Base-by-base conservation (phyloP, 1,284 basidiomycete genomes). In the Heterobasidion annosum region DNA sequence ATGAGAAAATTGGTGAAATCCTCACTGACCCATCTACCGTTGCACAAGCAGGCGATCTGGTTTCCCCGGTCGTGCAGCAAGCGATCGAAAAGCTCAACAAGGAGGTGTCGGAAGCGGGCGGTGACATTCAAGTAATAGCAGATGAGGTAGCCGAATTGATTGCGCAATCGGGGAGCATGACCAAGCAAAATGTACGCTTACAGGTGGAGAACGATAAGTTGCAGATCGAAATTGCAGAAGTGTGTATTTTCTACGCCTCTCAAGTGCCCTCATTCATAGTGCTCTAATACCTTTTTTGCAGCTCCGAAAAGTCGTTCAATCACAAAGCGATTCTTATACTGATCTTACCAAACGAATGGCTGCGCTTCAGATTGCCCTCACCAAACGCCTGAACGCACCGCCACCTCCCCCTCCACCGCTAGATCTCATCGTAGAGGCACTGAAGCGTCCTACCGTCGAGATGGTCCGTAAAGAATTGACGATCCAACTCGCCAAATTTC, bases 391-490 rank as follows among this genome's bases (percentile, higher is more conserved):
- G 77, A 7, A 57, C 78, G 2, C 64, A 67, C 34, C 66, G 42
- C 54, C 62, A 13, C 43, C 57, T 10, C 59, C 65, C 5, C 61
- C 68, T 18, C 67, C 73, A 1, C 66, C 75, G 4, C 57, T 67
- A 0, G 73, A 76, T n/a, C 68, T 73, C 51, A 65, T 82, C 53
- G 52, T 77, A 8, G 61, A 70, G 32, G 60, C 68, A 12, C 64
- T 82, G 50, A 64, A 71, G 25, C 71, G 71, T 18, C 66, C 69
- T 0, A 59, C 82, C 13, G 55, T 70, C 1, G 63, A 69, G 34
- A 63, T 69, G 8, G 66, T 78, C 19, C 73, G 68, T 18, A 61
- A 70, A 1, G 68, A 68, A 15, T 65, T 80, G 16, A 55, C 62
- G 47, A 67, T 73, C 1, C 62, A 71, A 9, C 62, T 82, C 10